Conservation (phyloP, 805 yeast species). For the Maudiozyma barnettii region DNA sequence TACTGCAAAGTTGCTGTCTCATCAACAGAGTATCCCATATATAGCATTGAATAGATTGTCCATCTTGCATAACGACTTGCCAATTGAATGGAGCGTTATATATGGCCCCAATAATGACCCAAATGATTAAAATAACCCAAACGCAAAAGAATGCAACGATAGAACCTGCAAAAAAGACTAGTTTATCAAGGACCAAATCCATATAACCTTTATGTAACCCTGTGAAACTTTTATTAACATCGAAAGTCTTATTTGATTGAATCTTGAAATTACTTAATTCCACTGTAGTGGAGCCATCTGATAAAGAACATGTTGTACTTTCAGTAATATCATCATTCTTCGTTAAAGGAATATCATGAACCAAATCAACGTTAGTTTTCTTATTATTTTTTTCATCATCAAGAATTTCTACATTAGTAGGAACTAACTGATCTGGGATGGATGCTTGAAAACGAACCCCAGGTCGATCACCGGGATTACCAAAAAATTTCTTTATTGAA, state of each 20-base stretch:
- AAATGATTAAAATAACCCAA: conserved; percentile 21
- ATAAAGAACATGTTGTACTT: conserved; percentile 4
- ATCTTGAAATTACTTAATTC: conserved; percentile 11
- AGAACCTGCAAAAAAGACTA: conserved; percentile 24
- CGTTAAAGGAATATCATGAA: neutral
- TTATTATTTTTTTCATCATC: neutral
- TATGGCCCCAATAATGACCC: conserved; percentile 25
- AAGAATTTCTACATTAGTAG: neutral
- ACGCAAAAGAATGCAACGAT: conserved; percentile 20
- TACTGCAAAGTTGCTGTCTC: conserved; percentile 31
- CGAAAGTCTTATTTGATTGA: conserved; percentile 11
- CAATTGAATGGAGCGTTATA: conserved; percentile 28
- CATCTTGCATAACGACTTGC: conserved; percentile 37
- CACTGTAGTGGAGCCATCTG: conserved; percentile 10
- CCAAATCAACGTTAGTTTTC: neutral
- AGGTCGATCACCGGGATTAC: conserved; percentile 15
- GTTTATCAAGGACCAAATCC: conserved; percentile 17
- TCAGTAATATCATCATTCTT: neutral
- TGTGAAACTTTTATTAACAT: conserved; percentile 18
- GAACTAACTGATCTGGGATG: neutral
- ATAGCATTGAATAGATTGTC: conserved; percentile 33
- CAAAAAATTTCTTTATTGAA: conserved; percentile 13
- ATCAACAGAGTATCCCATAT: conserved; percentile 34
- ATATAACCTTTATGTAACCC: conserved; percentile 19
- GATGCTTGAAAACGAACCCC: conserved; percentile 8